phyloP scores from a whole-genome alignment of 768 basidiomycete species.

The Lenzites betulinus region DNA sequence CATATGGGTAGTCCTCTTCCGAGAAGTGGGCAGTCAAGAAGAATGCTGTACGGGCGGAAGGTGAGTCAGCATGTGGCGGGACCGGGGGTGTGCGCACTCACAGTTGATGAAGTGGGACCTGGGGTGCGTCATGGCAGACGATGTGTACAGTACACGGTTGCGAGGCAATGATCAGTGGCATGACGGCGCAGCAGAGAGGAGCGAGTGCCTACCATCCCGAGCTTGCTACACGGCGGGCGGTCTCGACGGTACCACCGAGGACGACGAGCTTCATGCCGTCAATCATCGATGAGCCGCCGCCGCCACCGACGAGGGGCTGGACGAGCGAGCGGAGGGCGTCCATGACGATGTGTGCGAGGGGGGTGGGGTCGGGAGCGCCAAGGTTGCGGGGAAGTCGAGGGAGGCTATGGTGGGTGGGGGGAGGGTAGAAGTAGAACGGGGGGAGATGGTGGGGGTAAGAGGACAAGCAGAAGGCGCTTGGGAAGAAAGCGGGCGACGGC shows the following conservation, averaged over 20 bases:
- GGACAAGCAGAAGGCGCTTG: conserved; percentile 24
- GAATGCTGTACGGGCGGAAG: conserved; percentile 30
- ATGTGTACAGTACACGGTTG: conserved; percentile 7
- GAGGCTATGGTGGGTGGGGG: conserved; percentile 28
- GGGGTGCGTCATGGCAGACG: conserved; percentile 8
- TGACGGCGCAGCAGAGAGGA: not conserved
- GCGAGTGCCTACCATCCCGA: conserved; percentile 66
- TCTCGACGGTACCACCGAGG: conserved; percentile 85
- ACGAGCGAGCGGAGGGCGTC: conserved; percentile 82
- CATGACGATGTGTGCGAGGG: conserved; percentile 46
- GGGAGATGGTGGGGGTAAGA: conserved; percentile 29
- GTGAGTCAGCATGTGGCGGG: conserved; percentile 15
- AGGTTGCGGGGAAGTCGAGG: conserved; percentile 34
- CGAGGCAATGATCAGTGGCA: conserved; percentile 21
- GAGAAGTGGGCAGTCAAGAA: conserved; percentile 91
- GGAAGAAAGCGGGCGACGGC: conserved; percentile 17
- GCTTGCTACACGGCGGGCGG: conserved; percentile 78
- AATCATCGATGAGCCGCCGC: conserved; percentile 75
- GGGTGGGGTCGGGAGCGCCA: conserved; percentile 37
- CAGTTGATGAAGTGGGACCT: conserved; percentile 89
- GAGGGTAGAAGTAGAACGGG: conserved; percentile 25
- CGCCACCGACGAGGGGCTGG: conserved; percentile 76
- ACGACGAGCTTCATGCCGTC: conserved; percentile 92
- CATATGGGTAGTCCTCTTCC: conserved; percentile 88
- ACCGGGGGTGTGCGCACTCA: conserved; percentile 41